phyloP scores from a whole-genome alignment of 2,329 filamentous ascomycete genomes.

The Hysterium pulicare region DNA sequence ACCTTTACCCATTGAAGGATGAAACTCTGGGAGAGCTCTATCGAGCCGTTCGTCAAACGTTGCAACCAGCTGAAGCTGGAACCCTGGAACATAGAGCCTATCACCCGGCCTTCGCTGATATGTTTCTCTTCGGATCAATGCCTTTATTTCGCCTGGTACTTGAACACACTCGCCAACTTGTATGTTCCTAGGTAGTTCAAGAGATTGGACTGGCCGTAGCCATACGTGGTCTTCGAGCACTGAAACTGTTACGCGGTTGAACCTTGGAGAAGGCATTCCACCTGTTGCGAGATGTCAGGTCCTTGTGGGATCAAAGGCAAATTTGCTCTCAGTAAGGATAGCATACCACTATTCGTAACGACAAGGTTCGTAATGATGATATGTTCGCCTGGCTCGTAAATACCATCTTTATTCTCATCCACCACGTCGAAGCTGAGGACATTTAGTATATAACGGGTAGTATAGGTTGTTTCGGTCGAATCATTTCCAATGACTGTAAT shows the following conservation, averaged over 20 bases:
- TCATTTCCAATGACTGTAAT: conserved; percentile 11
- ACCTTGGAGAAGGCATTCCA: conserved; percentile 14
- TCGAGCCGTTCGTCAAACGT: conserved; percentile 9
- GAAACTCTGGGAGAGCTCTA: conserved; percentile 9
- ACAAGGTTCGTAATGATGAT: conserved; percentile 11
- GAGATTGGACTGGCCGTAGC: conserved; percentile 5
- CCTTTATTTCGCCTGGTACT: conserved; percentile 7
- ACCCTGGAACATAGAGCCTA: conserved; percentile 1
- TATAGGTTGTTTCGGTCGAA: conserved; percentile 11
- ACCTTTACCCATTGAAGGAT: not conserved
- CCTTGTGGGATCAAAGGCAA: not conserved
- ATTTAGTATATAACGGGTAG: conserved; percentile 9
- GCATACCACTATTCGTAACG: conserved; percentile 9
- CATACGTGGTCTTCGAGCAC: conserved; percentile 8
- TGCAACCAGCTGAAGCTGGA: conserved; percentile 6
- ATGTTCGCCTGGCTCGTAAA: conserved; percentile 15
- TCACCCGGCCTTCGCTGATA: conserved; percentile 4
- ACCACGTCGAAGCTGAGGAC: conserved; percentile 13
- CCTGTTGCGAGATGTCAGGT: not conserved
- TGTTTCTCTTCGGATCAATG: conserved; percentile 10
- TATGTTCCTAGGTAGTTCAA: conserved; percentile 8
- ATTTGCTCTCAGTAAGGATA: not conserved
- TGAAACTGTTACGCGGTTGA: conserved; percentile 6
- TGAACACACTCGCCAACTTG: conserved; percentile 8
- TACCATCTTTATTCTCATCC: conserved; percentile 13